These are phyloP conservation scores for Astrothelium subdiscretum DNA, from an alignment of 495 filamentous ascomycete genomes.

Conservation along the genomic window DNA sequence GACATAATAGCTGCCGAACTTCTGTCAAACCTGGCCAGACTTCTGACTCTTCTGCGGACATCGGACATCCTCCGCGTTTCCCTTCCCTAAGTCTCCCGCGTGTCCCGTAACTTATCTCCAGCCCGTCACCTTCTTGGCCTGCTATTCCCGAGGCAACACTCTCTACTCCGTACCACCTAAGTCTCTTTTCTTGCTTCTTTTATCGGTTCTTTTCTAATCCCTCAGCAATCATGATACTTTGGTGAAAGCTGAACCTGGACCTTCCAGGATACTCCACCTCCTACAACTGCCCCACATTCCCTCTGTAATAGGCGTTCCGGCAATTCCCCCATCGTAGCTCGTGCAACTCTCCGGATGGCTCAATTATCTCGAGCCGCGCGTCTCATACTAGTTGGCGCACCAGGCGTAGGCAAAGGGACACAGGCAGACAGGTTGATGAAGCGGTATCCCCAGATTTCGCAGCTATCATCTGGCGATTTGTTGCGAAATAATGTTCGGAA, in stretches of 20 bases:
- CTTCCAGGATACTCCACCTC: neutral
- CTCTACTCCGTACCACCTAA: too few species aligned
- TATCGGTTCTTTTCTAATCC: neutral
- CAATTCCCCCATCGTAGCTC: neutral
- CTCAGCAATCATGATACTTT: neutral
- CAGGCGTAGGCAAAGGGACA: slow-evolving; percentile 87
- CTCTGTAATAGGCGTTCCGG: neutral
- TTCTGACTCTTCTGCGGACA: neutral
- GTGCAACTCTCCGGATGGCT: neutral
- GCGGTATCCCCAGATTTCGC: slow-evolving; percentile 76
- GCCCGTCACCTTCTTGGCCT: neutral
- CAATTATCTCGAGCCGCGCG: slow-evolving; percentile 51
- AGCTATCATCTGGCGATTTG: slow-evolving; percentile 88
- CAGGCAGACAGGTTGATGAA: slow-evolving; percentile 79
- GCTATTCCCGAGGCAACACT: neutral
- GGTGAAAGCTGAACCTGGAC: neutral
- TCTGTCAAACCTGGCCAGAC: neutral
- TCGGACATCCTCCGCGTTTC: neutral
- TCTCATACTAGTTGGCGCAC: slow-evolving; percentile 91
- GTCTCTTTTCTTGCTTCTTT: neutral
- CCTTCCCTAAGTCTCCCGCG: too few species aligned
- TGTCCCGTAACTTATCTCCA: neutral
- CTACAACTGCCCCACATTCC: neutral
- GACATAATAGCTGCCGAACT: neutral
- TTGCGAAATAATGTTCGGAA: slow-evolving; percentile 77